Base-by-base conservation (phyloP, 2,329 filamentous ascomycete species). In the Pseudogymnoascus destructans region DNA sequence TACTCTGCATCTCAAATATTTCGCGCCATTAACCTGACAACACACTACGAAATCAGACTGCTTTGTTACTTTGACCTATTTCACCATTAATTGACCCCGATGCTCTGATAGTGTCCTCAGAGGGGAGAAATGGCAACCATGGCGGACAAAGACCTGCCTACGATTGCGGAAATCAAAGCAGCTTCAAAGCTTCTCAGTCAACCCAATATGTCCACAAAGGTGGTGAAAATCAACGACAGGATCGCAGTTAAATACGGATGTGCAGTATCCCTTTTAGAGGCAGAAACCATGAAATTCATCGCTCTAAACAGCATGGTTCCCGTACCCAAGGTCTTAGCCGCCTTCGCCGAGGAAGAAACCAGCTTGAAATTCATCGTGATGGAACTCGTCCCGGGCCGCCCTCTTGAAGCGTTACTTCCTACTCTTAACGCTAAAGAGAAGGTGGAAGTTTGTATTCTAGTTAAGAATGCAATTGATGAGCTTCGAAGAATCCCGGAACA, bases 281-380 rank as follows among this genome's bases (percentile, higher is more conserved):
- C 67, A 25, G 62, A 66, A 55, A 70, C 67, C 57, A 70, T 70
- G 68, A 59, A 69, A 2, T 70, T 69, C 60, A 64, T 68, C 21
- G 57, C 59, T 27, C 58, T 63, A 40, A 55, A 59, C 11, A 68
- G 66, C 17, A 63, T 52, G 46, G 57, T 70, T 6, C 60, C 56
- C 17, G 64, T 71, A n/a, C 69, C 69, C 17, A 62, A 59, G 13
- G 66, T 72, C 17, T 71, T 66, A 57, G 69, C 70, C 9, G 61
- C 70, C 56, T 70, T 66, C 58, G 56, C 60, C 13, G 59, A 66
- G 17, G 10, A 55, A 5, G 57, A 63, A 9, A 61, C 61, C 9
- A 58, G 60, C 5, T 61, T 63, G 52, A 69, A 63, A 30, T 69
- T 66, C 54, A 69, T 70, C 19, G 61, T 70, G 40, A 67, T 71